Percentiles rank a stretch among this genome's conserved stretches.
Evolutionary conservation across 2,329 filamentous ascomycete genomes (phyloP).

Genomic region (Exophiala oligosperma): DNA sequence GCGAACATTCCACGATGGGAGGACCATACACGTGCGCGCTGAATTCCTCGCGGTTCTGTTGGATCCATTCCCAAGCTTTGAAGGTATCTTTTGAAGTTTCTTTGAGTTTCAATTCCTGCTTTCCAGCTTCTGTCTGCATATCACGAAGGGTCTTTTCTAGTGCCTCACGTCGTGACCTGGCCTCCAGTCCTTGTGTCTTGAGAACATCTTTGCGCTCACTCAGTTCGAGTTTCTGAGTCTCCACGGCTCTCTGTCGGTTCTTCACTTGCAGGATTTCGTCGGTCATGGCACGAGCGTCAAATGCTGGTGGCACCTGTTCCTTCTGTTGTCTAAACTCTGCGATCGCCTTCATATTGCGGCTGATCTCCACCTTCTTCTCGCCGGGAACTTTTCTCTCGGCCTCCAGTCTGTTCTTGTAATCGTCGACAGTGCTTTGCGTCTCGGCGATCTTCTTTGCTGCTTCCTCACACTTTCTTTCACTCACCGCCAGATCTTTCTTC

Average conservation of each 20-base stretch:
- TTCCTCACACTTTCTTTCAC: slow-evolving; percentile 27
- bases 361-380: slow-evolving; percentile 54
- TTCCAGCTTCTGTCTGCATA: slow-evolving; percentile 73
- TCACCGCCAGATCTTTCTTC: slow-evolving; percentile 54
- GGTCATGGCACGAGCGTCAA: slow-evolving; percentile 50
- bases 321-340: slow-evolving; percentile 63
- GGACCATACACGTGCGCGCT: slow-evolving; percentile 78
- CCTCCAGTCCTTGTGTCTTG: slow-evolving; percentile 39
- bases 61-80: slow-evolving; percentile 78
- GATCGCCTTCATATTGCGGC: slow-evolving; percentile 57
- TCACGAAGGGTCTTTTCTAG: slow-evolving; percentile 53
- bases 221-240: slow-evolving; percentile 39
- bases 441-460: slow-evolving; percentile 45
- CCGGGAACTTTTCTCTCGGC: slow-evolving; percentile 54
- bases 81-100: slow-evolving; percentile 63
- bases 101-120: slow-evolving; percentile 67
- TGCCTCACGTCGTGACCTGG: slow-evolving; percentile 40
- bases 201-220: slow-evolving; percentile 32
- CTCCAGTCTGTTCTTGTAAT: slow-evolving; percentile 43
- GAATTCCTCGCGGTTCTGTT: slow-evolving; percentile 67
- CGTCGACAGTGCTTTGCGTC: slow-evolving; percentile 37
- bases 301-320: slow-evolving; percentile 63
- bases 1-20: slow-evolving; percentile 74
- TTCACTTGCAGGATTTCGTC: slow-evolving; percentile 19
- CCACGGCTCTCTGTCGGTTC: slow-evolving; percentile 33